Conservation (phyloP, 768 basidiomycete genomes). For the Lyophyllum atratum region DNA sequence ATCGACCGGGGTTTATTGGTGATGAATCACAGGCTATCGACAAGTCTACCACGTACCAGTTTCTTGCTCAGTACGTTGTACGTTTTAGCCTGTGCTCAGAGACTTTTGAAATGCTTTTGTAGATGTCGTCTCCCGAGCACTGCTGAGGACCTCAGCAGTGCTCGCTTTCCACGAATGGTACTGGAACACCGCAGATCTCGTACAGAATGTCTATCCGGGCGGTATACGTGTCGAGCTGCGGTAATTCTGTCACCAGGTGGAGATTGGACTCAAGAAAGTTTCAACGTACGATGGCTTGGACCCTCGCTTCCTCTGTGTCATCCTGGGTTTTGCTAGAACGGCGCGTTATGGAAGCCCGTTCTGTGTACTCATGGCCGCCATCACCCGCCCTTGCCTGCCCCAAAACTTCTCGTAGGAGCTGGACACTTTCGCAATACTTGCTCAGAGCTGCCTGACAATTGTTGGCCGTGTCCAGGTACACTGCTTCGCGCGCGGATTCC, state of each 20-base stretch:
- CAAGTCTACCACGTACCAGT: not conserved
- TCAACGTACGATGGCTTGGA: conserved; percentile 13
- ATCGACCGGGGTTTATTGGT: not conserved
- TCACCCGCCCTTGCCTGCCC: not conserved
- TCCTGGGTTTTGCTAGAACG: not conserved
- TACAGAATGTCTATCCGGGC: conserved; percentile 8
- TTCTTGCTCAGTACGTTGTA: too few species aligned
- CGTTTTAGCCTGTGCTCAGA: too few species aligned
- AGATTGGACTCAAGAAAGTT: not conserved
- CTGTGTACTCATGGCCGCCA: not conserved
- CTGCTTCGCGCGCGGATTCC: conserved; percentile 10
- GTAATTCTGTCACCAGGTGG: not conserved
- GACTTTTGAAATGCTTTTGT: too few species aligned
- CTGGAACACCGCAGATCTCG: not conserved
- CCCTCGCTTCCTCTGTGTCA: conserved; percentile 6
- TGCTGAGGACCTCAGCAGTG: too few species aligned
- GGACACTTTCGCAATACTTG: conserved; percentile 14
- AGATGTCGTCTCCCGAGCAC: too few species aligned
- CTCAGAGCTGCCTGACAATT: not conserved
- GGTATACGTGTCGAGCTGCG: conserved; percentile 14
- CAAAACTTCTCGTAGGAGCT: conserved; percentile 14
- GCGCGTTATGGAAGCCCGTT: not conserved
- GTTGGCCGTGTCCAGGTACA: conserved; percentile 3
- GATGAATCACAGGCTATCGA: not conserved
- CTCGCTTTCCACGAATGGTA: not conserved